phyloP scores from a whole-genome alignment of 768 basidiomycete species.

The Gymnopilus junonius region DNA sequence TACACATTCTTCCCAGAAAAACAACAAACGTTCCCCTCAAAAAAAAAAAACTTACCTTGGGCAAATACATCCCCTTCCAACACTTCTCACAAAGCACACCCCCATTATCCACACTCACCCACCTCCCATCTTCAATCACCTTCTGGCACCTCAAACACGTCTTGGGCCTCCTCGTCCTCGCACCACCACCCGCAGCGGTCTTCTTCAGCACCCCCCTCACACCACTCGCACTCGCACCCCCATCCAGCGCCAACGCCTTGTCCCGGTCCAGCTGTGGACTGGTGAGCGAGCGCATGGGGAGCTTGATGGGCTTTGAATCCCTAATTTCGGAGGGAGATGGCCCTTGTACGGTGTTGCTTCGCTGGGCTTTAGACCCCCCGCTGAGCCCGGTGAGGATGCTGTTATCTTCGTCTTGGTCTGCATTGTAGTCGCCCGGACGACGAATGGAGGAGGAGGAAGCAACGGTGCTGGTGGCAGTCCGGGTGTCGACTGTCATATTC shows the following conservation, averaged over 20 bases:
- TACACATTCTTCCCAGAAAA: too few species aligned
- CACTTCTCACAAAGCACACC: slow-evolving; percentile 85
- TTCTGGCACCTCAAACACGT: slow-evolving; percentile 72
- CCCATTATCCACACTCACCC: slow-evolving; percentile 79
- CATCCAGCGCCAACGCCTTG: slow-evolving; percentile 22
- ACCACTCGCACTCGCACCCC: background rate
- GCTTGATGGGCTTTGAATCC: slow-evolving; percentile 50
- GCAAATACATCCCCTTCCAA: slow-evolving; percentile 97
- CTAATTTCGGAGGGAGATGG: slow-evolving; percentile 22
- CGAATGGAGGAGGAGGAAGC: background rate
- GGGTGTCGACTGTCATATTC: background rate
- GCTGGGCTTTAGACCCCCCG: slow-evolving; percentile 32
- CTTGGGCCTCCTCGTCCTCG: slow-evolving; percentile 38
- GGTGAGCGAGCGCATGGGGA: slow-evolving; percentile 60
- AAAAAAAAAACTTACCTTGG: slow-evolving; percentile 63
- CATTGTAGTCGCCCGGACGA: background rate
- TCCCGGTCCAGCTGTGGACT: slow-evolving; percentile 25
- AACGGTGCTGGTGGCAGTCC: background rate
- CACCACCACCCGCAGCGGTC: background rate
- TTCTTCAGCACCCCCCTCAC: background rate
- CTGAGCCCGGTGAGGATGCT: slow-evolving; percentile 14
- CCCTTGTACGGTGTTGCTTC: slow-evolving; percentile 59
- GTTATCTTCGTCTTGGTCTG: slow-evolving; percentile 2
- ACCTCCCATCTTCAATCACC: slow-evolving; percentile 78
- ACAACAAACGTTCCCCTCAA: too few species aligned